Conservation (phyloP, 2,329 filamentous ascomycete genomes). For the Dryadomyces quercus-mongolicae region DNA sequence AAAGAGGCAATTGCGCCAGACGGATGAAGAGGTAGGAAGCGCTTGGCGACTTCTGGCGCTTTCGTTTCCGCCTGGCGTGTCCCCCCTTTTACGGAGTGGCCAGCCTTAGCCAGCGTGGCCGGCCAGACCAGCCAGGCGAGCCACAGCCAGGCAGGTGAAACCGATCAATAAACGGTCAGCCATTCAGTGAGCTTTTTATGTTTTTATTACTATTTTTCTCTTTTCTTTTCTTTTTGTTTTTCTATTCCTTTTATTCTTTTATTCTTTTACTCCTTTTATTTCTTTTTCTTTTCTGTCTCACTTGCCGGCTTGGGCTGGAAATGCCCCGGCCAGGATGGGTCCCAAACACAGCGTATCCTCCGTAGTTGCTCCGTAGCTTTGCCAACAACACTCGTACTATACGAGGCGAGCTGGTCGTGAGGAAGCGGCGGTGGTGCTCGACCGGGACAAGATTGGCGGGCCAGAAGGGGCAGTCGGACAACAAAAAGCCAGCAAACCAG, state of each 20-base stretch:
- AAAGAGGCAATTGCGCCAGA: no score
- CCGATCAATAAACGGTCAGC: background rate
- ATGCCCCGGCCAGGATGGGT: no score
- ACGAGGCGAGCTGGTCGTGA: background rate
- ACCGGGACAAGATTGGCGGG: background rate
- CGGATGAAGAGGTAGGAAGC: no score
- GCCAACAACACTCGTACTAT: background rate
- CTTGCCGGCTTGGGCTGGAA: background rate
- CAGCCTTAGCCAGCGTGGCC: background rate
- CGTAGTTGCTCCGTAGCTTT: background rate
- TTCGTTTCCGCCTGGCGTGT: no score
- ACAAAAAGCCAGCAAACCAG: no score
- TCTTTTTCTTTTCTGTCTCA: background rate
- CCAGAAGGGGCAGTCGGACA: background rate
- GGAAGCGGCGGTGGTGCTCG: background rate
- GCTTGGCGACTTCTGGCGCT: no score
- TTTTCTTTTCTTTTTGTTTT: no score
- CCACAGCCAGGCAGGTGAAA: background rate
- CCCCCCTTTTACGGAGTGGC: background rate
- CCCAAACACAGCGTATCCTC: no score
- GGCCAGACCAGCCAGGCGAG: no score
- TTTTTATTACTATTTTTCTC: background rate
- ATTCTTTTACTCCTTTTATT: background rate
- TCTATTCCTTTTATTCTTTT: no score
- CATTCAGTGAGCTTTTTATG: no score